phyloP scores from a whole-genome alignment of 805 yeast species.

The Debaryomyces castellii region DNA sequence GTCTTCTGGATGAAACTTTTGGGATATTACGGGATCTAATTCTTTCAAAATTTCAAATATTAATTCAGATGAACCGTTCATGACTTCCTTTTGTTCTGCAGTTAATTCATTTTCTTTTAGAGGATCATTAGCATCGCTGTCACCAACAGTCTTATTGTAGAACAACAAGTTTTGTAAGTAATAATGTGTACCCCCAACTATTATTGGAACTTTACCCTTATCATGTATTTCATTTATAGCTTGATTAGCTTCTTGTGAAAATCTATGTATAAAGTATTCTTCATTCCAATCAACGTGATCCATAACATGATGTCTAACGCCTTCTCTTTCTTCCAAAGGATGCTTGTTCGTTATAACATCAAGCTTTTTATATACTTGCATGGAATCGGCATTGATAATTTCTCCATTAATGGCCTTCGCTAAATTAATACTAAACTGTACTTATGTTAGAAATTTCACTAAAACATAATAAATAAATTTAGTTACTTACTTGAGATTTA shows the following conservation, averaged over 20 bases:
- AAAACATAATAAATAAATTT: neutral
- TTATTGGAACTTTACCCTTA: slow-evolving; percentile 74
- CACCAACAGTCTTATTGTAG: slow-evolving; percentile 61
- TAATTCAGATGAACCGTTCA: slow-evolving; percentile 55
- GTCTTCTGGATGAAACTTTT: slow-evolving; percentile 91
- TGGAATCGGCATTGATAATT: slow-evolving; percentile 91
- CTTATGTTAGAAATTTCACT: neutral
- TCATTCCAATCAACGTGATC: slow-evolving; percentile 79
- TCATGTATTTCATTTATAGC: slow-evolving; percentile 64
- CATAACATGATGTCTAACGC: slow-evolving; percentile 82
- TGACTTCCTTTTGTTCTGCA: slow-evolving; percentile 31
- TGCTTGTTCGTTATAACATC: slow-evolving; percentile 90
- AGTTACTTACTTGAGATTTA: slow-evolving; percentile 64
- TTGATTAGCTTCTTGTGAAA: slow-evolving; percentile 65
- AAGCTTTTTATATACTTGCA: slow-evolving; percentile 83
- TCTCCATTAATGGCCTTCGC: slow-evolving; percentile 82
- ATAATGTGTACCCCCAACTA: slow-evolving; percentile 96
- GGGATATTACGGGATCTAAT: slow-evolving; percentile 70
- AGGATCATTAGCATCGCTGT: slow-evolving; percentile 11
- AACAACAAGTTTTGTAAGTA: slow-evolving; percentile 79
- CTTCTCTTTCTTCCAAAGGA: slow-evolving; percentile 73
- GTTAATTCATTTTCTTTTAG: slow-evolving; percentile 27
- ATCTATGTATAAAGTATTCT: slow-evolving; percentile 78
- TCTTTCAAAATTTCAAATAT: slow-evolving; percentile 48
- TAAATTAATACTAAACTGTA: slow-evolving; percentile 66